A percentile compares a stretch with the other conserved stretches of the same genome.
Conservation (phyloP, 768 basidiomycete genomes). For the Termitomyces sp. region DNA sequence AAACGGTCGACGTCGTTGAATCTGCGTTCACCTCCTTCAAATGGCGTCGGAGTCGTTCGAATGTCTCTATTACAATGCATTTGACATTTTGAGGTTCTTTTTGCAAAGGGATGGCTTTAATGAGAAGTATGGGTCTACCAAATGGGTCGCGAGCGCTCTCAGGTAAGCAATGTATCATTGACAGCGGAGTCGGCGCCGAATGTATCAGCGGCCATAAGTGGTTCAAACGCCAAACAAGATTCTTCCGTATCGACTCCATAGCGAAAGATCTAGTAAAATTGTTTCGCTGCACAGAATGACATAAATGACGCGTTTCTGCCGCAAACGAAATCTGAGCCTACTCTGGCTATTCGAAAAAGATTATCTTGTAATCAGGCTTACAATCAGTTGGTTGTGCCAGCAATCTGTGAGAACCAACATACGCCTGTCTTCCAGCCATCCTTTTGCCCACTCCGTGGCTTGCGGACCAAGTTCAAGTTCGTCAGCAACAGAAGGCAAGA, state of each 20-base stretch:
- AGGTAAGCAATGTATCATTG: conserved; percentile 51
- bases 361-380: conserved; percentile 31
- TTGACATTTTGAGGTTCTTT: conserved; percentile 33
- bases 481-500: conserved; percentile 55
- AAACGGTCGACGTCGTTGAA: conserved; percentile 27
- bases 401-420: conserved; percentile 21
- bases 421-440: conserved; percentile 69
- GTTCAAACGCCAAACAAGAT: conserved; percentile 52
- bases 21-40: conserved; percentile 43
- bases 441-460: conserved; percentile 45
- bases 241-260: conserved; percentile 51
- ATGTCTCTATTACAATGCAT: conserved; percentile 38
- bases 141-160: conserved; percentile 49
- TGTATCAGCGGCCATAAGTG: conserved; percentile 33
- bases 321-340: conserved; percentile 27
- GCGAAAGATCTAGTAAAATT: conserved; percentile 60
- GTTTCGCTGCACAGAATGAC: conserved; percentile 45
- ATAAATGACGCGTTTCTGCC: conserved; percentile 7
- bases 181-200: conserved; percentile 21
- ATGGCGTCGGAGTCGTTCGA: conserved; percentile 56
- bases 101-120: conserved; percentile 41
- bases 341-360: conserved; percentile 59
- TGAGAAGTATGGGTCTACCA: conserved; percentile 58
- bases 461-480: conserved; percentile 49
- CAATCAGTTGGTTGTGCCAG: conserved; percentile 5